Base-by-base conservation (phyloP, 441 rosid species). In the Erysimum pusillum region DNA sequence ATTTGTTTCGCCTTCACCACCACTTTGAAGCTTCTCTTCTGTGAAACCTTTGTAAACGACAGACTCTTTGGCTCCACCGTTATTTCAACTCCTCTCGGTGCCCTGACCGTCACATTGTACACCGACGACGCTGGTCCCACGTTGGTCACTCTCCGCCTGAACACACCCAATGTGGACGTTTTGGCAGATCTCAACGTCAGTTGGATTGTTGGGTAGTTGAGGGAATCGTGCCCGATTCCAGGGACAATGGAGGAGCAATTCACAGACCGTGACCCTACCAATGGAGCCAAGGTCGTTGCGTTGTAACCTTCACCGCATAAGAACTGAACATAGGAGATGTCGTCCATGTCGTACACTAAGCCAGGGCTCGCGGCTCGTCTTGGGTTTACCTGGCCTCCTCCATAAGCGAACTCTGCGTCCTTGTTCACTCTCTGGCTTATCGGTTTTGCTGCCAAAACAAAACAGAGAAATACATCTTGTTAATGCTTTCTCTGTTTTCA, bases 121-220 rank as follows among this genome's bases (percentile, higher is more conserved):
- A 83, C 68, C 4, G 88, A 83, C 13, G 44, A 53, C 22, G 82
- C 41, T 15, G 80, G 78, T 7, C 94, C 94, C 14, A 88, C 92
- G 73, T 89, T 87, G 53, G 92, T 89, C 49, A 89, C 91, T 32
- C 81, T 84, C 76, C 94, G 76, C 46, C 61, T 75, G 75, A 89
- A 89, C 67, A 83, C 81, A 15, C 76, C 85, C 10, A 72, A 10
- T 3, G 82, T 86, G 6, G 81, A 75, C 11, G 67, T 52, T 59
- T 67, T 69, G 46, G 38, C 61, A 9, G 54, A 35, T 54, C 69
- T 74, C 81, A 80, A 20, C 42, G 74, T 39, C 18, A 89, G 84
- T 28, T 94, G 98, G 70, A 89, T 84, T 0, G 91, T 83, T 56
- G 91, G 91, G 81, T 89, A 89, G 80, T 89, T 89, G 18, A 89